phyloP scores from a whole-genome alignment of 805 yeast species.

The Diddensiella caesifluorescens region DNA sequence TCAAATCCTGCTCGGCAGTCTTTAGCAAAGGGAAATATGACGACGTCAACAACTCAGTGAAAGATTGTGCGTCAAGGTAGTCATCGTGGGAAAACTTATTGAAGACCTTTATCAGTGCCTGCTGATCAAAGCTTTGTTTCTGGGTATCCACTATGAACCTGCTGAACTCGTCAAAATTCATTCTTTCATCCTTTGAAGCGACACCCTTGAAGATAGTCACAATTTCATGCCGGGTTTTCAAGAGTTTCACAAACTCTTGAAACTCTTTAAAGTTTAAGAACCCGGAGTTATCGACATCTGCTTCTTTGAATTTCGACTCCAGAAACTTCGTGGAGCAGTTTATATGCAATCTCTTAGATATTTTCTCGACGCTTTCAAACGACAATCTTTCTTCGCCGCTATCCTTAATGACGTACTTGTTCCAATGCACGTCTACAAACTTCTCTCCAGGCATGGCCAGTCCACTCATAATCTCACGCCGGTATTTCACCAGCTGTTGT shows the following conservation, averaged over 20 bases:
- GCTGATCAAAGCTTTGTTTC: conserved; percentile 36
- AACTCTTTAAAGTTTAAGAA: conserved; percentile 67
- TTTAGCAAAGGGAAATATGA: conserved; percentile 24
- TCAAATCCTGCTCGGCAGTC: conserved; percentile 36
- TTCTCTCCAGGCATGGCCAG: conserved; percentile 57
- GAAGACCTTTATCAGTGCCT: conserved; percentile 35
- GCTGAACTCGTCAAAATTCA: conserved; percentile 31
- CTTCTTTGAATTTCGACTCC: conserved; percentile 45
- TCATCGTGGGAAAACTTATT: conserved; percentile 31
- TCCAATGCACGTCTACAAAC: conserved; percentile 64
- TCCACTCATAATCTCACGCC: conserved; percentile 59
- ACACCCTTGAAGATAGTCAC: conserved; percentile 41
- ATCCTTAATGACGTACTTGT: conserved; percentile 35
- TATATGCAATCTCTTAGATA: conserved; percentile 65
- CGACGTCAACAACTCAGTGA: conserved; percentile 37
- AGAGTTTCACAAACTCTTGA: conserved; percentile 60
- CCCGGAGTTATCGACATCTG: conserved; percentile 46
- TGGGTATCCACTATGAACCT: conserved; percentile 48
- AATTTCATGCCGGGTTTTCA: conserved; percentile 65
- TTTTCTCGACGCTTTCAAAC: conserved; percentile 61
- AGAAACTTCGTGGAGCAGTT: conserved; percentile 56
- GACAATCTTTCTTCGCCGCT: conserved; percentile 32
- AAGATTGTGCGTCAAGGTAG: conserved; percentile 27
- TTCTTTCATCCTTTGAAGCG: conserved; percentile 7
- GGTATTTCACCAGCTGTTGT: conserved; percentile 47